Conservation (phyloP, 306 rosid genomes). For the Glycine soja region DNA sequence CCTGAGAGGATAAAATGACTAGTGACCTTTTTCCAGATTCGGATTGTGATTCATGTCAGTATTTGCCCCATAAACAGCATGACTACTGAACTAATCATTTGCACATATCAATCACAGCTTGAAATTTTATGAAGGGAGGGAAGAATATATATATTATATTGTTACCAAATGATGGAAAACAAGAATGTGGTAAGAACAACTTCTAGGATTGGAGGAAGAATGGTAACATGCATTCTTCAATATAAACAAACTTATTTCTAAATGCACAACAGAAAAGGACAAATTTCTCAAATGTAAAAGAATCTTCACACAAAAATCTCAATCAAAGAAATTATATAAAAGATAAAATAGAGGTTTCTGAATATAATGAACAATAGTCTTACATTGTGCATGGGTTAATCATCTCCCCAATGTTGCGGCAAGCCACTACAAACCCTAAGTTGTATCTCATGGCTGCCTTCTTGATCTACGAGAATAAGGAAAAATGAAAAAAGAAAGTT, state of each 20-base stretch:
- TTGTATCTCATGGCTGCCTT: slow-evolving; percentile 47
- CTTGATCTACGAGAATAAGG: slow-evolving; percentile 47
- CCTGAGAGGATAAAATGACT: too few species aligned
- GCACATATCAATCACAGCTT: too few species aligned
- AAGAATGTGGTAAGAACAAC: not conserved
- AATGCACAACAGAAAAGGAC: not conserved
- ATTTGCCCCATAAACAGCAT: slow-evolving; percentile 4
- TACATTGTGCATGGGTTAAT: slow-evolving; percentile 34
- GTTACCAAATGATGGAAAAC: slow-evolving; percentile 13
- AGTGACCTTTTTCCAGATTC: not conserved
- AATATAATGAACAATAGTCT: slow-evolving; percentile 28
- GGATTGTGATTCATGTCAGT: slow-evolving; percentile 9
- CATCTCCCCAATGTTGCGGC: slow-evolving; percentile 20
- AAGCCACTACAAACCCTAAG: slow-evolving; percentile 43
- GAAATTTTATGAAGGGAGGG: not conserved
- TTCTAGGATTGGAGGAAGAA: slow-evolving; percentile 19
- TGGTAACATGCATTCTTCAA: slow-evolving; percentile 24
- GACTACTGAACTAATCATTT: too few species aligned
- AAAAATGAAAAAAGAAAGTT: slow-evolving; percentile 7
- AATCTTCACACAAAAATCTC: not conserved
- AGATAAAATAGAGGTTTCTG: slow-evolving; percentile 3
- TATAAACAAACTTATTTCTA: slow-evolving; percentile 1
- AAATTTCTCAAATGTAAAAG: not conserved
- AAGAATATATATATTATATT: not conserved
- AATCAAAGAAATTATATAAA: not conserved